Evolutionary conservation across 192 early-diverging fungal genomes (phyloP).

Genomic region (Entrophospora sp.): DNA sequence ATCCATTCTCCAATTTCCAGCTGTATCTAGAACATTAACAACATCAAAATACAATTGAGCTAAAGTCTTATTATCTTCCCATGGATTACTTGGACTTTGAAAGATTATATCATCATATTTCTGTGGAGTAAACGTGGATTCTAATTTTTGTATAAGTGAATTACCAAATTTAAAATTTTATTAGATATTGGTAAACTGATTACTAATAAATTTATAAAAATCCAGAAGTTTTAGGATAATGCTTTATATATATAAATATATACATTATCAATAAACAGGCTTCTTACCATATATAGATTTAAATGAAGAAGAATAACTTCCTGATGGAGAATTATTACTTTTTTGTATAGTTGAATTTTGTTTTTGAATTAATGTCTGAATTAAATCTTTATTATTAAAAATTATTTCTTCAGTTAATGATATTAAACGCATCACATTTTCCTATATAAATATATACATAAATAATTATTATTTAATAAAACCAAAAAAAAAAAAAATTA

Average conservation of each 20-base stretch:
- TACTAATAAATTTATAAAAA: background rate
- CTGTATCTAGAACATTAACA: constrained; percentile 12
- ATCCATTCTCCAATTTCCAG: constrained; percentile 16
- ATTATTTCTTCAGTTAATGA: constrained; percentile 3
- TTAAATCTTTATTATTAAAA: constrained; percentile 18
- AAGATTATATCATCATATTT: constrained; percentile 12
- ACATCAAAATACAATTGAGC: constrained; percentile 2
- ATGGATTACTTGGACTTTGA: constrained; percentile 21
- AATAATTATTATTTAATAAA: background rate
- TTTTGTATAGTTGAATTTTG: background rate
- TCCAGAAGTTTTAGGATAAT: background rate
- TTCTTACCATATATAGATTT: constrained; percentile 11
- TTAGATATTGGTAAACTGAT: background rate
- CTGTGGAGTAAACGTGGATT: background rate
- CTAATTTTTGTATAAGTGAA: constrained; percentile 1
- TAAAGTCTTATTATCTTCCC: constrained; percentile 5
- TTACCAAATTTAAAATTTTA: background rate
- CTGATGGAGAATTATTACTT: background rate
- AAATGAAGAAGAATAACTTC: constrained; percentile 13
- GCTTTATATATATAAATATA: background rate
- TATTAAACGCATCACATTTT: constrained; percentile 10
- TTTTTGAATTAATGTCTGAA: background rate
- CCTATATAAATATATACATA: background rate
- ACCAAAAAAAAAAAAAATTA: background rate
- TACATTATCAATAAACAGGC: background rate